A percentile compares a stretch with the other conserved stretches of the same genome.
phyloP scores from a whole-genome alignment of 305 asterid genomes.

The Fraxinus angustifolia region DNA sequence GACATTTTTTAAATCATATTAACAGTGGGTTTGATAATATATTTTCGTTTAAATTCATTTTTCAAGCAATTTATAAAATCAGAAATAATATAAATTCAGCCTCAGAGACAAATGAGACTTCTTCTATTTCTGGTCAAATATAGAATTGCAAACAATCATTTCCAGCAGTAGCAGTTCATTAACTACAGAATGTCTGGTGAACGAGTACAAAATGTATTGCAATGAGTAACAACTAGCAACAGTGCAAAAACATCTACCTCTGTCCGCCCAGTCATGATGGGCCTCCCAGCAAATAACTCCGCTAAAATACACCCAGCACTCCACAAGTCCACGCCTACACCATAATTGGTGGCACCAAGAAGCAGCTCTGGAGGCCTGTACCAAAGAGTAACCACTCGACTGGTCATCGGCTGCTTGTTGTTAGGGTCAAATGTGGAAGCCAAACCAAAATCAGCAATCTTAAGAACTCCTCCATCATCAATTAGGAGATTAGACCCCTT shows the following conservation, averaged over 20 bases:
- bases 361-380: slow-evolving; percentile 93
- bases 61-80: not conserved
- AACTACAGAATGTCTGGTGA: not conserved
- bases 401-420: slow-evolving; percentile 80
- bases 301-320: slow-evolving; percentile 94
- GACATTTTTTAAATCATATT: not conserved
- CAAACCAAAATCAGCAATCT: slow-evolving; percentile 90
- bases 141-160: not conserved
- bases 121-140: not conserved
- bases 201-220: not conserved
- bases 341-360: slow-evolving; percentile 83
- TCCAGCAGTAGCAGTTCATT: not conserved
- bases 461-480: slow-evolving; percentile 68
- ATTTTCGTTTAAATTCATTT: not conserved
- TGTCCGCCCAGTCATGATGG: slow-evolving; percentile 89
- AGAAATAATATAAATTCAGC: not conserved
- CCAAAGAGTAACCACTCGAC: slow-evolving; percentile 91
- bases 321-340: slow-evolving; percentile 90
- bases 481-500: slow-evolving; percentile 90
- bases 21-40: not conserved
- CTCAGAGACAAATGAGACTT: not conserved
- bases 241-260: slow-evolving; percentile 46
- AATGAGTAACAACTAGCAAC: not conserved
- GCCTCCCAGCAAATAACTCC: slow-evolving; percentile 83
- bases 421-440: slow-evolving; percentile 78